These are phyloP conservation scores for Thielaviopsis euricoi DNA, from an alignment of 2,329 filamentous ascomycete species.

Conservation along the genomic window DNA sequence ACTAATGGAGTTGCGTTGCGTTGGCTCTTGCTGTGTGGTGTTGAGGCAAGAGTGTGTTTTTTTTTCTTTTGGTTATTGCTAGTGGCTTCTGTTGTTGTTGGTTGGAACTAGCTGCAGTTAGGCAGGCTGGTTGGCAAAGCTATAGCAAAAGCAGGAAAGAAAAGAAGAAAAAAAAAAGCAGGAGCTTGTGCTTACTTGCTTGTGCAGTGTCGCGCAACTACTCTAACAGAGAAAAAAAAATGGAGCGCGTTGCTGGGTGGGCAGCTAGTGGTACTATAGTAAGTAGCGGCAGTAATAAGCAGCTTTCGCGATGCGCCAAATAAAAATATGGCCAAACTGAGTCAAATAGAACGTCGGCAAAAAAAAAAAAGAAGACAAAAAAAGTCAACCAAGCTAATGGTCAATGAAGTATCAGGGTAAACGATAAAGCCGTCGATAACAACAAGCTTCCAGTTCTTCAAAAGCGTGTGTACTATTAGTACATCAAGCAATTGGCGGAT, in stretches of 20 bases:
- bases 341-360: not conserved
- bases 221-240: not conserved
- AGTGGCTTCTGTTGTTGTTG: not conserved
- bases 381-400: constrained; percentile 10
- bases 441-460: not conserved
- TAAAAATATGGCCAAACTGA: not conserved
- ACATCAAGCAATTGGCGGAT: not conserved
- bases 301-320: not conserved
- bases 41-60: not conserved
- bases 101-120: not conserved
- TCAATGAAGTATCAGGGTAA: not conserved
- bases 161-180: too few relatives aligned
- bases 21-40: not conserved
- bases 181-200: too few relatives aligned
- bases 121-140: not conserved
- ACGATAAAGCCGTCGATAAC: not conserved
- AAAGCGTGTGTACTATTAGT: not conserved
- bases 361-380: not conserved
- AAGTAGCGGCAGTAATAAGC: too few relatives aligned
- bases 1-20: not conserved
- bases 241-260: not conserved
- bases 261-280: not conserved
- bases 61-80: not conserved
- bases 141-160: not conserved
- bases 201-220: not conserved